Base-by-base conservation (phyloP, 495 filamentous ascomycete genomes). In the Neurospora sp. region DNA sequence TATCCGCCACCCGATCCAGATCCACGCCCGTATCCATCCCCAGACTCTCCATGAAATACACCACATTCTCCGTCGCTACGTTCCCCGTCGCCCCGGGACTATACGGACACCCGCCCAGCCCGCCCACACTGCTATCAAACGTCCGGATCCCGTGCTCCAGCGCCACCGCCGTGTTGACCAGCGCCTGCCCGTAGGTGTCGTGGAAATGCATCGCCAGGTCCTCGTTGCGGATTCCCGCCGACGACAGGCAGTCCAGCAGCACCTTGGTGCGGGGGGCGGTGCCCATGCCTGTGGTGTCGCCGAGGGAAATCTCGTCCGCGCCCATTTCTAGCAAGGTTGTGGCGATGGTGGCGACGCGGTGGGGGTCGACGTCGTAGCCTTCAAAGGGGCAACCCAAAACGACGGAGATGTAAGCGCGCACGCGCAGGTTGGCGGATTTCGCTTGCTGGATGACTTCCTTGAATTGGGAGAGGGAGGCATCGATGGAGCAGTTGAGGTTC, bases 211-310 rank as follows among this genome's bases (percentile, higher is more conserved):
- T 89, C 2, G 95, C 94, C 2, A 99, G 76, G 76, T 96, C 94
- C 75, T 92, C 90, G 42, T 87, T 90, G 59, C 89, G 85, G 68
- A 98, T 90, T 0, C 94, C 93, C 4, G 93, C 92, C 5, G 89
- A 89, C 31, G 86, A 84, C 77, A 97, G 85, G 22, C 92, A 89
- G 71, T 86, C 83, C 72, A 96, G 81, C 47, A 96, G 85, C 77
- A 90, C 87, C 76, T 87, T 85, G 0, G 92, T 96, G 31, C 91
- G 86, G 1, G 94, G 93, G 27, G 91, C 93, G 0, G 96, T 98
- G 7, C 96, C 96, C 92, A 97, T 97, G 8, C 96, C 96, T 1
- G 96, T 98, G 1, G 96, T 99, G 77, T 99, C 96, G 0, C 93
- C 96, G 5, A 99, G 88, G 8, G 92, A 92, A 47, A 99, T 94